Conservation (phyloP, 192 early-diverging fungal genomes). For the Gigaspora rosea region DNA sequence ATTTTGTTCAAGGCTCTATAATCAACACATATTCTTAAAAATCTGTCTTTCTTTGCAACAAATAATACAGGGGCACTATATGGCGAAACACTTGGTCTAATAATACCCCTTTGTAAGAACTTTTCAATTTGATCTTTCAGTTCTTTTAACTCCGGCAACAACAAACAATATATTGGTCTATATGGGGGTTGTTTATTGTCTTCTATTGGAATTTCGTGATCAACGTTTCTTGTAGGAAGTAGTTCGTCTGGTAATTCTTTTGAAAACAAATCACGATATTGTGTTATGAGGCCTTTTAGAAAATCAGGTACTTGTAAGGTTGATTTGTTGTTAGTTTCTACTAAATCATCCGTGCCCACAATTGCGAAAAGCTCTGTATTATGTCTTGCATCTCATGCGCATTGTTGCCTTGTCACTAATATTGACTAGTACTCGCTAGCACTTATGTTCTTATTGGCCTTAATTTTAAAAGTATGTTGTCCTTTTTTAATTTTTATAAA, state of each 20-base stretch:
- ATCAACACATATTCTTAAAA: constrained; percentile 44
- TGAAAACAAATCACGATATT: constrained; percentile 19
- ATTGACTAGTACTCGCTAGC: too few species aligned
- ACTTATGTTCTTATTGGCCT: too few species aligned
- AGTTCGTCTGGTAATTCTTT: constrained; percentile 8
- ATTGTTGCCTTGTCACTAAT: too few species aligned
- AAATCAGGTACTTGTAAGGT: too few species aligned
- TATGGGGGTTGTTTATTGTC: constrained; percentile 18
- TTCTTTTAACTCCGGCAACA: constrained; percentile 36
- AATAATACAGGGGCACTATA: constrained; percentile 30
- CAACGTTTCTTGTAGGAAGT: constrained; percentile 19
- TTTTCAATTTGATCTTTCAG: constrained; percentile 36
- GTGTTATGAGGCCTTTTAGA: too few species aligned
- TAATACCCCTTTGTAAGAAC: constrained; percentile 10
- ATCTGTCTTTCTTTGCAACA: constrained; percentile 35
- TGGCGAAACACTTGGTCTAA: constrained; percentile 23
- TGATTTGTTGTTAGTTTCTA: too few species aligned
- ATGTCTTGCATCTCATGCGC: too few species aligned
- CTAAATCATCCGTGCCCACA: too few species aligned
- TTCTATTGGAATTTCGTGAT: constrained; percentile 18
- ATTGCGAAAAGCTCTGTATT: too few species aligned
- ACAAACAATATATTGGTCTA: constrained; percentile 34
- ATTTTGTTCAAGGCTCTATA: constrained; percentile 51
- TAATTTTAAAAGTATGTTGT: too few species aligned
- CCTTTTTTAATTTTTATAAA: too few species aligned